Base-by-base conservation (phyloP, 78 protist species). In the Dictyostelium intermedium region DNA sequence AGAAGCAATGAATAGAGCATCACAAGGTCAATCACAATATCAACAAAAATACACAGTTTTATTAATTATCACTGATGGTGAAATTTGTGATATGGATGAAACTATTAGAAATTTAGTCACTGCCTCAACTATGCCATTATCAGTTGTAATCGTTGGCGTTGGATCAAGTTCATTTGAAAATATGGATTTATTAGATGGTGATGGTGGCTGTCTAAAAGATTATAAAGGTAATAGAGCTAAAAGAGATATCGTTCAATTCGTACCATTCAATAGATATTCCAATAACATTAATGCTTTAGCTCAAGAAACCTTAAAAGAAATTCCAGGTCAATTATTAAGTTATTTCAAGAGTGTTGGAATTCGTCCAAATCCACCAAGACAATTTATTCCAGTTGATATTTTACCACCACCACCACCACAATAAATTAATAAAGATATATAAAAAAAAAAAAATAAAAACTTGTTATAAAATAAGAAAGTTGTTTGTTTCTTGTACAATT, bases 111-210 rank as follows among this genome's bases (percentile, higher is more conserved):
- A 16, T 9, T 43, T 95, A 8, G 80, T 91, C 10, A 10, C 14
- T 14, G 97, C 84, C 23, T 93, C 98, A 11, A 89, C 83, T 34
- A 6, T 11, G 3, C 91, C 85, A 81, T 30, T 60, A 20, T 83
- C 79, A 79, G 47, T 73, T 37, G 70, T 85, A 10, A 85, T 69
- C 70, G 96, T 98, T 16, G 99, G 99, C 30, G 97, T 98, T 4
- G 99, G 99, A 20, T 70, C 8, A 18, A 97, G 91, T 18, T 9
- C 14, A 8, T 98, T 98, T 61, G 34, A 23, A 9, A 91, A 73
- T 39, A 98, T 98, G 98, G 79, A 83, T 9, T 23, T 18, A 14
- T 69, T 98, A 35, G 98, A 98, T 84, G 97, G 96, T 74, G 98
- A 98, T 56, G 93, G 83, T 30, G 85, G 61, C 8, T 37, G 43